A percentile compares a stretch with the other conserved stretches of the same genome.
Conservation (phyloP, 768 basidiomycete species). For the Psilocybe tampanensis region DNA sequence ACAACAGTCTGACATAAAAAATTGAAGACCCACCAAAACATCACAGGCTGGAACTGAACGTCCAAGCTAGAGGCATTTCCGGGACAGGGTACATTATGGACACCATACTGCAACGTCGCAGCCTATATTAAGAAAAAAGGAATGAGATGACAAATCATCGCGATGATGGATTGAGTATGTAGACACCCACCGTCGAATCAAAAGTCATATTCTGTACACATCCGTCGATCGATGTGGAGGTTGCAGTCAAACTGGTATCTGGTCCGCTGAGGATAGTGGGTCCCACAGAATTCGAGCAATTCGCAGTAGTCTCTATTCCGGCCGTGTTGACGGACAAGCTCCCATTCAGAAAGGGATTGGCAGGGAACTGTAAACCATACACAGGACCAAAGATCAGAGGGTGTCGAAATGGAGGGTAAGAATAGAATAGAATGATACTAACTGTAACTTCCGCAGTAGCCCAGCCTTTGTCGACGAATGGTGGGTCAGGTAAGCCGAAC, state of each 20-base stretch:
- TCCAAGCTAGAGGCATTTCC: slow-evolving; percentile 30
- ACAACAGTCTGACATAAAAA: neutral
- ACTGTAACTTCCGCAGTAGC: slow-evolving; percentile 57
- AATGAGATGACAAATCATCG: neutral
- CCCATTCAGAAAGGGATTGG: slow-evolving; percentile 48
- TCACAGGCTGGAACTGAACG: slow-evolving; percentile 51
- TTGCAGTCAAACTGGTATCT: slow-evolving; percentile 35
- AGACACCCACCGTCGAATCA: slow-evolving; percentile 32
- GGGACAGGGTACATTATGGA: slow-evolving; percentile 37
- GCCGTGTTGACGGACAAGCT: slow-evolving; percentile 54
- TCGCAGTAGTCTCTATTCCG: slow-evolving; percentile 46
- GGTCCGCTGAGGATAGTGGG: slow-evolving; percentile 24
- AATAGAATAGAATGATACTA: slow-evolving; percentile 8
- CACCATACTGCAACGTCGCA: slow-evolving; percentile 52
- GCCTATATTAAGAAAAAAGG: slow-evolving; percentile 21
- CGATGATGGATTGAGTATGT: no score
- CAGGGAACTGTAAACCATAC: slow-evolving; percentile 39
- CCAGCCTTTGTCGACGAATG: slow-evolving; percentile 56
- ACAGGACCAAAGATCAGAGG: no score
- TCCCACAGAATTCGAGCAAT: slow-evolving; percentile 45
- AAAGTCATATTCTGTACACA: slow-evolving; percentile 44
- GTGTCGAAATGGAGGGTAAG: neutral
- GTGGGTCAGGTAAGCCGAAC: slow-evolving; percentile 54
- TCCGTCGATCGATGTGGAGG: slow-evolving; percentile 48
- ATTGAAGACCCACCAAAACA: slow-evolving; percentile 59